A percentile compares a stretch with the other conserved stretches of the same genome.
These are phyloP conservation scores for Capsicum rhomboideum DNA, from an alignment of 257 asterid genomes.

Conservation along the genomic window DNA sequence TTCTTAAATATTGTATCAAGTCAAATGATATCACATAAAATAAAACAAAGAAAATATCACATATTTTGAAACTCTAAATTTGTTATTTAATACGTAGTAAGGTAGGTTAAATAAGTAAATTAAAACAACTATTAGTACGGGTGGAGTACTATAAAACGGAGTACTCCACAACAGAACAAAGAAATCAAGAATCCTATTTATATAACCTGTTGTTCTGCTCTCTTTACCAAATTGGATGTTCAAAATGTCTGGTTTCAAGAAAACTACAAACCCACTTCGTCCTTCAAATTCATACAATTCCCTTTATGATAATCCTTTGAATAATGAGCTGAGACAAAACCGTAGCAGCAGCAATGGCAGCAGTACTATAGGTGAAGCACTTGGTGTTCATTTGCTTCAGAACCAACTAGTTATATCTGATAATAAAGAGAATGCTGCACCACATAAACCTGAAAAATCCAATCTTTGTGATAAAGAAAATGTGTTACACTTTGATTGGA, in stretches of 20 bases:
- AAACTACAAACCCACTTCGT: conserved; percentile 31
- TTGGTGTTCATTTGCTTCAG: conserved; percentile 21
- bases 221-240: not conserved
- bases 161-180: not conserved
- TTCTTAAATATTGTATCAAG: no score
- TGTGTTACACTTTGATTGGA: conserved; percentile 5
- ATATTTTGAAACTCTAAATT: no score
- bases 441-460: conserved; percentile 2
- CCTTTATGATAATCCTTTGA: conserved; percentile 56
- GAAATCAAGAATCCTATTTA: not conserved
- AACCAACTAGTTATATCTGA: conserved; percentile 9
- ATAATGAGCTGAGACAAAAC: conserved; percentile 34
- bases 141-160: no score
- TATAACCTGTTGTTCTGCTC: not conserved
- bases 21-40: no score
- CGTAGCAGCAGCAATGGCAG: conserved; percentile 30
- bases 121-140: no score
- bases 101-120: no score
- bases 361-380: not conserved
- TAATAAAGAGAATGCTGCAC: conserved; percentile 41
- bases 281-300: conserved; percentile 47
- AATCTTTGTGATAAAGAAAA: conserved; percentile 23
- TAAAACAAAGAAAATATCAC: no score
- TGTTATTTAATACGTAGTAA: no score
- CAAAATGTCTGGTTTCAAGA: conserved; percentile 47